These are phyloP conservation scores for Prunus davidiana DNA, from an alignment of 306 rosid species.

Conservation along the genomic window DNA sequence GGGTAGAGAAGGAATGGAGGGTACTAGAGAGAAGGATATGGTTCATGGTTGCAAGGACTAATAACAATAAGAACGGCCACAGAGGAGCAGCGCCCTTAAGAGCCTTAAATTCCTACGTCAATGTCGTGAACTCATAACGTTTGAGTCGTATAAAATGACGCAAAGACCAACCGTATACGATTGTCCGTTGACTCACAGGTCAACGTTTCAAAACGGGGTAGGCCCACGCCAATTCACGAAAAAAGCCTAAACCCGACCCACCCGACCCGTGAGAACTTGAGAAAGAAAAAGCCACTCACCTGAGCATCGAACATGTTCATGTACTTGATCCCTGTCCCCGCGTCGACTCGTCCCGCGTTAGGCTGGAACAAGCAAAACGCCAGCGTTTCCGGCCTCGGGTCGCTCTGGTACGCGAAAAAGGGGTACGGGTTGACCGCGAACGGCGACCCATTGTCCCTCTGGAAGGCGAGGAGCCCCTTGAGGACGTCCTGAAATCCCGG, in stretches of 20 bases:
- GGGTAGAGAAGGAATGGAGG: no score
- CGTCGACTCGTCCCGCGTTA: conserved; percentile 79
- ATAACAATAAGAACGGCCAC: background rate
- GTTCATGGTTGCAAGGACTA: background rate
- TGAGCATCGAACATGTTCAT: conserved; percentile 95
- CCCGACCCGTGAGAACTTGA: background rate
- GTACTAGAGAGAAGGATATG: no score
- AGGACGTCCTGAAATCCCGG: conserved; percentile 39
- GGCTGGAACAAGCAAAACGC: conserved; percentile 81
- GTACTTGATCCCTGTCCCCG: conserved; percentile 70
- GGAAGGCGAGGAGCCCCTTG: conserved; percentile 46
- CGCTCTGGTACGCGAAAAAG: conserved; percentile 76
- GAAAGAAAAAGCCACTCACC: conserved; percentile 27
- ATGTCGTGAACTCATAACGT: conserved; percentile 20
- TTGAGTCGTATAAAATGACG: background rate
- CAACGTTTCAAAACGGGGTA: background rate
- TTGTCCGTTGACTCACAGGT: conserved; percentile 18
- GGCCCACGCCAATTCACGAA: background rate
- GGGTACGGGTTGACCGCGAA: conserved; percentile 84
- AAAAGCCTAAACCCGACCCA: background rate
- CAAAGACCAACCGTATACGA: background rate
- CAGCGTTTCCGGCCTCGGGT: conserved; percentile 75
- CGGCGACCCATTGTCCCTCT: conserved; percentile 59
- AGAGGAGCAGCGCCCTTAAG: background rate
- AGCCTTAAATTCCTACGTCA: background rate